Base-by-base conservation (phyloP, 2,329 filamentous ascomycete species). In the Aphanoascus verrucosus region DNA sequence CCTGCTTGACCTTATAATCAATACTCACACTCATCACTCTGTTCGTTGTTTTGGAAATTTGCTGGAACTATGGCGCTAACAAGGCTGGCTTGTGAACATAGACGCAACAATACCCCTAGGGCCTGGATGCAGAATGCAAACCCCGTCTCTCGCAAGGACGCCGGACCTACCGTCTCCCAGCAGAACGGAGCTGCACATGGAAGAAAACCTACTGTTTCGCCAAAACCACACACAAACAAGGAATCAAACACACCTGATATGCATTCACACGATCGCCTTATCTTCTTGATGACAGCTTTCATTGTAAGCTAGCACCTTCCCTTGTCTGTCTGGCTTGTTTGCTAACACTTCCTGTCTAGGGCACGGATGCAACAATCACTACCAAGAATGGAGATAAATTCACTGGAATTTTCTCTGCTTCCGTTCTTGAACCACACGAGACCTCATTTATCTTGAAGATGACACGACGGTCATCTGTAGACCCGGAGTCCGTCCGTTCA, bases 371-470 rank as follows among this genome's bases (percentile, higher is more conserved):
- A 46, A 75, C 72, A 12, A 67, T 84, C 56, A 80, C 77, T 8
- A 72, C 80, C 14, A 80, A 78, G 61, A 78, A 72, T 61, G 81
- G 81, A 60, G 81, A 83, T 46, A 76, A 75, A 53, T 83, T 77
- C 63, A 75, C 73, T 7, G 82, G 81, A 54, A 76, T 84, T 35
- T 79, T 83, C 61, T 81, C 78, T 40, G 77, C 77, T 43, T 76
- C 75, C 11, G 73, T 72, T 7, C 65, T 79, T 23, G 77, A 80
- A 52, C 64, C 74, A 3, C 71, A 66, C 57, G 76, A 80, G 58
- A 70, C 76, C 46, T 74, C 75, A 15, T 78, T 84, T 61, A 69
- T 77, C 28, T 72, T 84, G 60, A 85, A 84, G 67, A 86, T 86
- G 82, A 79, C 80, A 79, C 64, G 76, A 74, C 58, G 65, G 69